Percentiles rank a stretch among this genome's conserved stretches.
Evolutionary conservation across 768 basidiomycete genomes (phyloP).

Genomic region (Asterophora parasitica): DNA sequence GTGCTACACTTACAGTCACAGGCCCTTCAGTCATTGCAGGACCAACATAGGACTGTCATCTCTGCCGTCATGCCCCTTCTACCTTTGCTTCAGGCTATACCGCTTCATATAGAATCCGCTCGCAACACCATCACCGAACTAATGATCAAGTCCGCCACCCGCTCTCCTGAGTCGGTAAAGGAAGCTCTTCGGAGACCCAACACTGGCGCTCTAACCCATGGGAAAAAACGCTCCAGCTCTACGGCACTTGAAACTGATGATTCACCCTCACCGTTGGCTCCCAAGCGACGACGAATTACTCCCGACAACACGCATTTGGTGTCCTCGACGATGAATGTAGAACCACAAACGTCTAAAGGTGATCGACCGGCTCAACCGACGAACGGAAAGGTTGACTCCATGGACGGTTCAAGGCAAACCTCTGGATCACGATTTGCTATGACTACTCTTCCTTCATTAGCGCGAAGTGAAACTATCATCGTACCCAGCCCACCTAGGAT

Average conservation of each 20-base stretch:
- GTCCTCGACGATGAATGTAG: not conserved
- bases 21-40: slow-evolving; percentile 54
- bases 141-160: slow-evolving; percentile 16
- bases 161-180: slow-evolving; percentile 4
- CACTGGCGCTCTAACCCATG: slow-evolving; percentile 1
- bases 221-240: slow-evolving; percentile 18
- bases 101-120: slow-evolving; percentile 48
- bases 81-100: slow-evolving; percentile 55
- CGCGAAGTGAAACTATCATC: not conserved
- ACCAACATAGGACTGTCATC: slow-evolving; percentile 56
- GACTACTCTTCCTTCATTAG: slow-evolving; percentile 2
- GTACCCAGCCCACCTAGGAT: slow-evolving; percentile 4
- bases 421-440: not conserved
- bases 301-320: not conserved
- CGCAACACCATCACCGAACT: slow-evolving; percentile 30
- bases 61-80: slow-evolving; percentile 53
- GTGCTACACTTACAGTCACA: slow-evolving; percentile 50
- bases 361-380: not conserved
- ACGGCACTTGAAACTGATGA: slow-evolving; percentile 11
- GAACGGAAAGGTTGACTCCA: not conserved
- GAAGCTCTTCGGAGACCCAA: slow-evolving; percentile 2
- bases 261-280: slow-evolving; percentile 4
- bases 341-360: not conserved
- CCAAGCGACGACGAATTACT: slow-evolving; percentile 13
- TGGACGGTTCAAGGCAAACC: not conserved